These are phyloP conservation scores for Albophoma yamanashiensis DNA, from an alignment of 2,329 filamentous ascomycete species.

Conservation along the genomic window DNA sequence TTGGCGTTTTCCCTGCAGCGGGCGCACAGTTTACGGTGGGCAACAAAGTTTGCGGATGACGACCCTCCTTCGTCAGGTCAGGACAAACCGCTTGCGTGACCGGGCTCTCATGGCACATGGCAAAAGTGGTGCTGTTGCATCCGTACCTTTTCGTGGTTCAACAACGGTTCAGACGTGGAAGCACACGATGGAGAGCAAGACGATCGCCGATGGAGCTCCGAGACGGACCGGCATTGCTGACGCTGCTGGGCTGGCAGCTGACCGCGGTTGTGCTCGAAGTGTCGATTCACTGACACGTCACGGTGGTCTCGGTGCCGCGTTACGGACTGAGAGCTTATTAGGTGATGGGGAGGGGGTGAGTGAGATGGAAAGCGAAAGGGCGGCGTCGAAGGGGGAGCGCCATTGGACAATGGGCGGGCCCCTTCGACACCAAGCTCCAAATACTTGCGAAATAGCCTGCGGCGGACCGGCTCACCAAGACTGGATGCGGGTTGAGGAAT, in stretches of 20 bases:
- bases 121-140: neutral
- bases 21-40: neutral
- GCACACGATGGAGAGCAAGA: neutral
- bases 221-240: neutral
- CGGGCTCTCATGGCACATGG: neutral
- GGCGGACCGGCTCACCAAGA: neutral
- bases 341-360: neutral
- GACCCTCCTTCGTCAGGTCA: constrained; percentile 9
- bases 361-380: neutral
- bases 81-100: constrained; percentile 2
- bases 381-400: neutral
- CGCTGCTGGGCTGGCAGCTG: neutral
- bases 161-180: neutral
- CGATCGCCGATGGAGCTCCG: neutral
- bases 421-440: neutral
- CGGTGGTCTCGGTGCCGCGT: neutral
- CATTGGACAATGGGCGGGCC: neutral
- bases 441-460: neutral
- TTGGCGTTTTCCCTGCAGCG: neutral
- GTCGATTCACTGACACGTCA: neutral
- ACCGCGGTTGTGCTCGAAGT: neutral
- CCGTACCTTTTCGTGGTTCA: neutral
- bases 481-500: neutral
- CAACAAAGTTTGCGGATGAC: constrained; percentile 12
- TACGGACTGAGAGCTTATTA: neutral